Conservation (phyloP, 2,329 filamentous ascomycete species). For the Catunica adiposa region DNA sequence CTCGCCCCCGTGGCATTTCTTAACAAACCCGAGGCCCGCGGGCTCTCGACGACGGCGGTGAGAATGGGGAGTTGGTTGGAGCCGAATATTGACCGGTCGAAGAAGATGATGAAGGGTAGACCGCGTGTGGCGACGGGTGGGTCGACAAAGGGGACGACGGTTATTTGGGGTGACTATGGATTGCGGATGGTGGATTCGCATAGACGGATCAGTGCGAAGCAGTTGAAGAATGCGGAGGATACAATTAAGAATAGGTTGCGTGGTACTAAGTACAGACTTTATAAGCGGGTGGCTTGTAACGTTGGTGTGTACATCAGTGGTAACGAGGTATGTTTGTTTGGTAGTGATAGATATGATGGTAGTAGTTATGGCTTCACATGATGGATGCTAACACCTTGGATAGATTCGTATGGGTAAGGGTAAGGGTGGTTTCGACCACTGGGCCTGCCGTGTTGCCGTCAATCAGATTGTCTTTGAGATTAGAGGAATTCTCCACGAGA, state of each 20-base stretch:
- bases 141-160: slow-evolving; percentile 79
- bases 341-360: not conserved
- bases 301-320: slow-evolving; percentile 91
- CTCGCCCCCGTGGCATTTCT: slow-evolving; percentile 19
- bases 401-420: slow-evolving; percentile 96
- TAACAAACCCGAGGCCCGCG: slow-evolving; percentile 32
- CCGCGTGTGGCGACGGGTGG: slow-evolving; percentile 81
- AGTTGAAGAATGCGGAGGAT: slow-evolving; percentile 81
- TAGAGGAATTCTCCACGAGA: slow-evolving; percentile 83
- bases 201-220: slow-evolving; percentile 69
- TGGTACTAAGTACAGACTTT: slow-evolving; percentile 82
- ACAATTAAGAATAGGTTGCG: slow-evolving; percentile 78
- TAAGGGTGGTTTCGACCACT: slow-evolving; percentile 93
- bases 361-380: not conserved
- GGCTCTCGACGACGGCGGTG: slow-evolving; percentile 55
- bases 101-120: slow-evolving; percentile 81
- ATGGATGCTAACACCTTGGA: slow-evolving; percentile 13
- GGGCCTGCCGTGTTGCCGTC: slow-evolving; percentile 78
- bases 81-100: slow-evolving; percentile 58
- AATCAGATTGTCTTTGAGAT: slow-evolving; percentile 88
- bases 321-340: slow-evolving; percentile 61
- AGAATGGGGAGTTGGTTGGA: slow-evolving; percentile 61
- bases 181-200: slow-evolving; percentile 88
- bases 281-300: slow-evolving; percentile 80
- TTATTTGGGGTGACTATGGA: slow-evolving; percentile 92